A percentile compares a stretch with the other conserved stretches of the same genome.
These are phyloP conservation scores for Trichomonascaceae sp. DNA, from an alignment of 1,139 yeast species.

Conservation along the genomic window DNA sequence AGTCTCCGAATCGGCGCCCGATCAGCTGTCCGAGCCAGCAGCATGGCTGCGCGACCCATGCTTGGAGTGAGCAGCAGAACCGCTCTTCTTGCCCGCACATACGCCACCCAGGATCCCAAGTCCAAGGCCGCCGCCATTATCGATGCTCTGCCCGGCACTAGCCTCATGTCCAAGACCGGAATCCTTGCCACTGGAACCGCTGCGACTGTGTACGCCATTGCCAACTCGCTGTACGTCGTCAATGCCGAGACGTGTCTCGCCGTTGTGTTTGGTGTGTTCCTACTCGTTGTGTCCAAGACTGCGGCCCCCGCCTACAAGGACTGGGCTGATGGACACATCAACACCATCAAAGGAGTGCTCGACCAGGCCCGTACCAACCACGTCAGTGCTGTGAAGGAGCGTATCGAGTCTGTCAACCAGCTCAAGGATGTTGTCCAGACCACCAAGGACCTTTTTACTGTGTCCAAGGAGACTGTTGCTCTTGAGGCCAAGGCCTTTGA, in stretches of 20 bases:
- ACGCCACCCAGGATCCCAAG: slow-evolving; percentile 57
- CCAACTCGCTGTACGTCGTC: slow-evolving; percentile 82
- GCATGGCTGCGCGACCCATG: slow-evolving; percentile 13
- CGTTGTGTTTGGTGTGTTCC: slow-evolving; percentile 65
- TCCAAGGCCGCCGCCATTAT: slow-evolving; percentile 81
- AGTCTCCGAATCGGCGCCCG: slow-evolving; percentile 20
- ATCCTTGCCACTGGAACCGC: slow-evolving; percentile 91
- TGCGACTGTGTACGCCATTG: slow-evolving; percentile 85
- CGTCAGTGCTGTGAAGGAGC: slow-evolving; percentile 80
- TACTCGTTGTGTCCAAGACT: slow-evolving; percentile 67
- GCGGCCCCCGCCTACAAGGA: slow-evolving; percentile 91
- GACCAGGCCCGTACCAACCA: slow-evolving; percentile 85
- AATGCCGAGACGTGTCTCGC: slow-evolving; percentile 89
- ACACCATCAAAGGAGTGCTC: slow-evolving; percentile 67
- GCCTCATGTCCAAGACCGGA: slow-evolving; percentile 81
- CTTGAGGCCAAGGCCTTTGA: slow-evolving; percentile 90
- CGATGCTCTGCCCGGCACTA: slow-evolving; percentile 89
- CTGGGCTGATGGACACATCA: slow-evolving; percentile 87
- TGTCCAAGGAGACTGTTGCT: slow-evolving; percentile 92
- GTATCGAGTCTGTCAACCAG: slow-evolving; percentile 79
- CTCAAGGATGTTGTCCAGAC: slow-evolving; percentile 85
- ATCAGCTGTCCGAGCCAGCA: slow-evolving; percentile 6
- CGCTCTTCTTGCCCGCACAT: slow-evolving; percentile 16
- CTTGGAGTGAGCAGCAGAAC: slow-evolving; percentile 11
- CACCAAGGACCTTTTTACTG: slow-evolving; percentile 82